phyloP scores from a whole-genome alignment of 176 grass and related monocot species.

The Eleusine coracana region DNA sequence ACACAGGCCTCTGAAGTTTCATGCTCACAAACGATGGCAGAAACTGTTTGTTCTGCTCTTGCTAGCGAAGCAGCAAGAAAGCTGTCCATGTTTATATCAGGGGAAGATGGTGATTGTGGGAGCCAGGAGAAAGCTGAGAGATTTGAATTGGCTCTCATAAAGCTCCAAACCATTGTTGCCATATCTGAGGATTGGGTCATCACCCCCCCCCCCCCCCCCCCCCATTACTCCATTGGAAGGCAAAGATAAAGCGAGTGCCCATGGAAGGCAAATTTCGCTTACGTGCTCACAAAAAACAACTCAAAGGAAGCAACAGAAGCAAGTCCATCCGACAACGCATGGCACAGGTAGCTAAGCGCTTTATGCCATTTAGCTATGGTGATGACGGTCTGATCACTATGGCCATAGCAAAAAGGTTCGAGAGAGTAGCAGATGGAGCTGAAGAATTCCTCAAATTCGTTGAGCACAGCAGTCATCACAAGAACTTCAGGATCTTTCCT shows the following conservation, averaged over 20 bases:
- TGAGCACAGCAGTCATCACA: neutral
- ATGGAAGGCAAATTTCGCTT: slow-evolving; percentile 22
- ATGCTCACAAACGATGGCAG: slow-evolving; percentile 10
- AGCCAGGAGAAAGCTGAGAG: neutral
- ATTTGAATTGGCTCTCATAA: slow-evolving; percentile 16
- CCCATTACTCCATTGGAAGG: slow-evolving; percentile 6
- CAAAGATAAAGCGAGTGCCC: slow-evolving; percentile 28
- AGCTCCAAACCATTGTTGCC: slow-evolving; percentile 7
- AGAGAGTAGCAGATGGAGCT: neutral
- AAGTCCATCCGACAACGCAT: slow-evolving; percentile 15
- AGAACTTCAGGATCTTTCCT: neutral
- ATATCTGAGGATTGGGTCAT: slow-evolving; percentile 16
- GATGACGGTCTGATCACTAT: neutral
- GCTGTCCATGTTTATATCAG: neutral
- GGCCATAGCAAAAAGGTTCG: slow-evolving; percentile 5
- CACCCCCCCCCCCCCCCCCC: neutral
- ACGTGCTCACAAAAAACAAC: neutral
- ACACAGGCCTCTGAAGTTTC: neutral
- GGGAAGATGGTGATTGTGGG: neutral
- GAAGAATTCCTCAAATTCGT: slow-evolving; percentile 17
- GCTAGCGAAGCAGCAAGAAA: neutral
- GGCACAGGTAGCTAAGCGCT: neutral
- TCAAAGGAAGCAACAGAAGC: neutral
- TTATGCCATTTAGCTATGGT: slow-evolving; percentile 8
- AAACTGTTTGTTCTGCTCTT: neutral